Percentiles rank a stretch among this genome's conserved stretches.
Evolutionary conservation across 352 stramenopile species (phyloP).

Genomic region (Phytophthora ramorum): DNA sequence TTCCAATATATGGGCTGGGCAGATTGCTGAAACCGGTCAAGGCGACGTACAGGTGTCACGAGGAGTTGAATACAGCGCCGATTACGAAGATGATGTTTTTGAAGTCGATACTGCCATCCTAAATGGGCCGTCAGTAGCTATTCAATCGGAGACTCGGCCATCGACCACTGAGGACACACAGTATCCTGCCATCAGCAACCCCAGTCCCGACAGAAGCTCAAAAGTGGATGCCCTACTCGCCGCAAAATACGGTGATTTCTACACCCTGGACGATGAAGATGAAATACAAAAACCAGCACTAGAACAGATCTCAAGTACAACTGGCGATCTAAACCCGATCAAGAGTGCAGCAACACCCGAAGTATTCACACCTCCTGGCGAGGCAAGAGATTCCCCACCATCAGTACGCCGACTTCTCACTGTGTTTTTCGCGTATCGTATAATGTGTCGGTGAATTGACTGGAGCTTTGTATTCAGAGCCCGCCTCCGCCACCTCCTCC

Average conservation of each 20-base stretch:
- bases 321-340: not conserved
- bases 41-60: not conserved
- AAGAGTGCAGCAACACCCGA: not conserved
- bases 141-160: constrained; percentile 3
- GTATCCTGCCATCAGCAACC: constrained; percentile 4
- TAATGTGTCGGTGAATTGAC: constrained; percentile 3
- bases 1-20: not conserved
- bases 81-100: constrained; percentile 59
- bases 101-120: constrained; percentile 24
- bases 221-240: constrained; percentile 34
- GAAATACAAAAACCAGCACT: constrained; percentile 6
- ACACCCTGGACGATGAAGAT: constrained; percentile 22
- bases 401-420: constrained; percentile 22
- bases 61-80: constrained; percentile 17
- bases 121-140: constrained; percentile 3
- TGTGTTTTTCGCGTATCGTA: not conserved
- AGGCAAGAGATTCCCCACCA: constrained; percentile 16
- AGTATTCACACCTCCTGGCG: not conserved
- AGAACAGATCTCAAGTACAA: not conserved
- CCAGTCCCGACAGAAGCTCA: constrained; percentile 3
- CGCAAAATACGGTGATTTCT: constrained; percentile 45
- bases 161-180: constrained; percentile 3
- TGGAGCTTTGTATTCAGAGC: constrained; percentile 34
- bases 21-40: constrained; percentile 5
- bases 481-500: constrained; percentile 59